Base-by-base conservation (phyloP, 345 rosid genomes). In the Citrus sp. region DNA sequence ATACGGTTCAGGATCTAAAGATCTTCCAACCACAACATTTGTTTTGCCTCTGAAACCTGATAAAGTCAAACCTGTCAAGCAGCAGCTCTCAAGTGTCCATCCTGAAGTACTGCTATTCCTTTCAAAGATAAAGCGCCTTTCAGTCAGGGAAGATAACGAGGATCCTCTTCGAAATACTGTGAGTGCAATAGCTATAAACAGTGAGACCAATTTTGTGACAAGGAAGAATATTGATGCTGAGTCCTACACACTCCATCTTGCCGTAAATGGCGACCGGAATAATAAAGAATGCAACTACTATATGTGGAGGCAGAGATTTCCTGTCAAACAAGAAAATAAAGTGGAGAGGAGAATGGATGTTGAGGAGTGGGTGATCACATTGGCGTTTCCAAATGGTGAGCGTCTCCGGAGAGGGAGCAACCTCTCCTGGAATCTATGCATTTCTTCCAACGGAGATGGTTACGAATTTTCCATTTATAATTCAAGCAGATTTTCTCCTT, bases 371-470 rank as follows among this genome's bases (percentile, higher is more conserved):
- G 81, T 82, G 71, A 87, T 93, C 65, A 93, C 91, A 4, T 82
- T 93, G 87, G 98, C 98, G 27, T 90, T 93, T 71, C 98, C 98
- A 7, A 65, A 14, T 27, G 85, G 86, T 25, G 86, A 90, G 69
- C 95, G 93, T 65, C 89, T 90, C 4, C 70, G 83, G 4, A 77
- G 80, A 46, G 95, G 95, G 94, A 35, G 63, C 40, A 61, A 79
- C 14, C 65, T 83, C 80, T 65, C 94, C 98, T 37, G 98, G 94
- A 9, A 80, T 91, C 67, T 93, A 89, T 68, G 94, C 96, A 0
- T 93, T 89, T 80, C 93, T 93, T 71, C 98, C 98, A 0, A 93
- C 96, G 0, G 96, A 88, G 80, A 91, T 91, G 94, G 87, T 90
- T 51, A 92, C 94, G 0, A 83, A 86, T 79, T 92, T 93, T 16